Conservation (phyloP, 1,284 basidiomycete genomes). For the Pascua guehoae region DNA sequence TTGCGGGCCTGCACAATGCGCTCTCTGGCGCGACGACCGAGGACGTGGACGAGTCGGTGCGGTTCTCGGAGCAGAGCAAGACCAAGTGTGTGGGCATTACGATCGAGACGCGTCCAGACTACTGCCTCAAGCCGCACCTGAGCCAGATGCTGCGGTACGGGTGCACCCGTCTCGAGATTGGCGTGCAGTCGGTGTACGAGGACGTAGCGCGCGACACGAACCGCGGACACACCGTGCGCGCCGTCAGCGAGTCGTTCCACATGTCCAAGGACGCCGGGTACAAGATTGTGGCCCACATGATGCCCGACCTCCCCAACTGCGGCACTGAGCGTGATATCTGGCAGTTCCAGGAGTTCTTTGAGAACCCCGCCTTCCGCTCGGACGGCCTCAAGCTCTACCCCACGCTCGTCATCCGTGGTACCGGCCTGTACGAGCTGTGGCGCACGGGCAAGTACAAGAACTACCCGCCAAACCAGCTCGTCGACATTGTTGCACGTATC, state of each 20-base stretch:
- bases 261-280: slow-evolving; percentile 98
- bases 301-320: slow-evolving; percentile 96
- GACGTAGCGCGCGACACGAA: slow-evolving; percentile 99
- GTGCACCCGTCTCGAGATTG: slow-evolving; percentile 96
- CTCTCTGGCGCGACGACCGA: slow-evolving; percentile 89
- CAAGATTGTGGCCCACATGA: slow-evolving; percentile 99
- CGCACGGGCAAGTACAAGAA: slow-evolving; percentile 96
- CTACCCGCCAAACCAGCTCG: slow-evolving; percentile 95
- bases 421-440: slow-evolving; percentile 96
- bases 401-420: slow-evolving; percentile 95
- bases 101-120: slow-evolving; percentile 97
- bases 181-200: slow-evolving; percentile 98
- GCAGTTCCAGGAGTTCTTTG: slow-evolving; percentile 92
- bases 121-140: slow-evolving; percentile 94
- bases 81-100: slow-evolving; percentile 99
- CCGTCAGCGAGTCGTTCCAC: slow-evolving; percentile 96
- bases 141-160: slow-evolving; percentile 99
- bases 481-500: slow-evolving; percentile 94
- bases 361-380: slow-evolving; percentile 94
- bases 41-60: slow-evolving; percentile 97
- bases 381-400: slow-evolving; percentile 99
- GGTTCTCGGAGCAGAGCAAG: slow-evolving; percentile 93
- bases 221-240: slow-evolving; percentile 94
- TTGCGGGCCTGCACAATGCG: slow-evolving; percentile 96
- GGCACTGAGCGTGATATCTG: slow-evolving; percentile 95